Evolutionary conservation across 2,329 filamentous ascomycete species (phyloP).

Genomic region (Phyllosticta citriasiana): DNA sequence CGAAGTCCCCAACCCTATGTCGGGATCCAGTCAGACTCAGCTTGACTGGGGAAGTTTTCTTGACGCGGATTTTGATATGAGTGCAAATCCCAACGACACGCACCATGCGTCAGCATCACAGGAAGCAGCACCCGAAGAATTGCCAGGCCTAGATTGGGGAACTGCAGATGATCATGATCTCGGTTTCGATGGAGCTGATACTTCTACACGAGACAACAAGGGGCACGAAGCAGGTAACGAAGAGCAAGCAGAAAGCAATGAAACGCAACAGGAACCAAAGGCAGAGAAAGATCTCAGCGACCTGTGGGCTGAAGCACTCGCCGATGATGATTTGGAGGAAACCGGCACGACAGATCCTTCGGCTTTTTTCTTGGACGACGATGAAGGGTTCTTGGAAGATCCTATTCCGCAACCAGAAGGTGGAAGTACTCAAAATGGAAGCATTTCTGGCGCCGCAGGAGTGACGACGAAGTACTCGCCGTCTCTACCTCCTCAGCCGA

Average conservation of each 20-base stretch:
- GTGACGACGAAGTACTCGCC: conserved; percentile 26
- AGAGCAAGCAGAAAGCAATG: background rate
- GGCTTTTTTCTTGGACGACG: conserved; percentile 68
- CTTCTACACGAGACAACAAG: background rate
- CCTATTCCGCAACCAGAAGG: conserved; percentile 33
- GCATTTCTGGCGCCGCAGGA: background rate
- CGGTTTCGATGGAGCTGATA: background rate
- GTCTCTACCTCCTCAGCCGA: conserved; percentile 18
- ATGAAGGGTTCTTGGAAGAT: conserved; percentile 76
- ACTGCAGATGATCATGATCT: background rate
- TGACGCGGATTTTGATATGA: background rate
- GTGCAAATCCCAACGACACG: background rate
- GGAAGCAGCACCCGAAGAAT: background rate
- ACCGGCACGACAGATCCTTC: conserved; percentile 40
- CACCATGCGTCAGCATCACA: background rate
- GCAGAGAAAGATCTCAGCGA: conserved; percentile 59
- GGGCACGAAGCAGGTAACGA: background rate
- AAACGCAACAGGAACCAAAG: background rate
- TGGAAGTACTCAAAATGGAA: conserved; percentile 16
- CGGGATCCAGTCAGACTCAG: background rate
- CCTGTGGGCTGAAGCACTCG: conserved; percentile 76
- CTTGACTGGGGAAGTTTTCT: background rate
- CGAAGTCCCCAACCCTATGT: background rate
- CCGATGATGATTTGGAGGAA: conserved; percentile 58
- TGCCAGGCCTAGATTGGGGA: conserved; percentile 9